Base-by-base conservation (phyloP, 352 stramenopile genomes). In the Pythium angustatum region DNA sequence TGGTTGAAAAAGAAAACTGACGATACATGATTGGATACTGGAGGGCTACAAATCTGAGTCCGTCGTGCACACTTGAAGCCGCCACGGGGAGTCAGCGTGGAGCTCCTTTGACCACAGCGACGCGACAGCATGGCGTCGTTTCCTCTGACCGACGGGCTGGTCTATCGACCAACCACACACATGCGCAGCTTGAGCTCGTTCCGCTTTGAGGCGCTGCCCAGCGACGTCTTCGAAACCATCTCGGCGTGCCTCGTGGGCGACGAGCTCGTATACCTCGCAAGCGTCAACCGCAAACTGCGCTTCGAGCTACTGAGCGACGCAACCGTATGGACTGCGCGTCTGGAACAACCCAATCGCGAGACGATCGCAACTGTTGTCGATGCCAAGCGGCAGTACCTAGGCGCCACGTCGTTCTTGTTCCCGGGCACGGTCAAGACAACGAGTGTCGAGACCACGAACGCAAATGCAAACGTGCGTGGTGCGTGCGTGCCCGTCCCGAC, bases 151-250 rank as follows among this genome's bases (percentile, higher is more conserved):
- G n/a, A n/a, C n/a, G n/a, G n/a, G n/a, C n/a, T n/a, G n/a, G n/a
- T n/a, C n/a, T n/a, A n/a, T n/a, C n/a, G n/a, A n/a, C 38, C 41
- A 15, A 62, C 9, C 8, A 58, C 26, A 22, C 54, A 21, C 54
- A 41, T 5, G 28, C 9, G 4, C 26, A 27, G 5, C 27, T 2
- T 26, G 33, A 41, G 52, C 28, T n/a, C n/a, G n/a, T 69, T 69
- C 54, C 61, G 45, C 10, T 69, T 69, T 26, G 62, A 69, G 26
- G 27, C 27, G 33, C 47, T 69, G 27, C 62, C 62, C 2, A 34
- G 45, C 44, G 62, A 69, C 22, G 62, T 69, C 45, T 69, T 69
- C 19, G 54, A 69, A 15, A 17, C 15, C 8, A 59, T 69, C 48
- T 14, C 21, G 1, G 36, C 44, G 26, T 56, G 62, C 28, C 28